phyloP scores from a whole-genome alignment of 2,329 filamentous ascomycete species.

The Cytospora leucostoma region DNA sequence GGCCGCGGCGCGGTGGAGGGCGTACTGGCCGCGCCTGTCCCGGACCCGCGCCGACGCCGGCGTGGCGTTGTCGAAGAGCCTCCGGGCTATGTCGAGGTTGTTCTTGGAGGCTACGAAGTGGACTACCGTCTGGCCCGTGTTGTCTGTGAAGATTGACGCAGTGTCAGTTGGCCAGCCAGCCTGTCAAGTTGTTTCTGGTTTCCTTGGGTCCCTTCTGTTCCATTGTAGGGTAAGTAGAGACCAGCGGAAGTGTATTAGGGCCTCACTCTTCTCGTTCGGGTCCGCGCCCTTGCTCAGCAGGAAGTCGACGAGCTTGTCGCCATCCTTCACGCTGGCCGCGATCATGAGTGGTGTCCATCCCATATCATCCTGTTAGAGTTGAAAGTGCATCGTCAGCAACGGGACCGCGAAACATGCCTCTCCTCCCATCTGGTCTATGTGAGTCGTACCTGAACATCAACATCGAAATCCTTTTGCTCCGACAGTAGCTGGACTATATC shows the following conservation, averaged over 20 bases:
- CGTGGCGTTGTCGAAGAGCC: conserved; percentile 70
- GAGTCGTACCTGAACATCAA: conserved; percentile 69
- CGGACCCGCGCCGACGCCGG: conserved; percentile 75
- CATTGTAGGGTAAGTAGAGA: neutral
- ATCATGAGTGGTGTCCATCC: conserved; percentile 89
- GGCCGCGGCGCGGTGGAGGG: conserved; percentile 89
- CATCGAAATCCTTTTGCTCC: conserved; percentile 73
- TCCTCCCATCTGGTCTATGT: neutral
- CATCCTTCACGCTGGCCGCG: conserved; percentile 71
- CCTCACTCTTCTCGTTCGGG: conserved; percentile 69
- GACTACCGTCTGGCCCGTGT: conserved; percentile 76
- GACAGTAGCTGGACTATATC: conserved; percentile 74
- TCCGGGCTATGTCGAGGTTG: conserved; percentile 78
- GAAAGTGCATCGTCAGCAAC: conserved; percentile 1
- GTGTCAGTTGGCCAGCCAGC: conserved; percentile 26
- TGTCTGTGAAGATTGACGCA: conserved; percentile 46
- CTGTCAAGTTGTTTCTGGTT: neutral
- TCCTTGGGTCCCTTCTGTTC: neutral
- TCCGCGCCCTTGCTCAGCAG: conserved; percentile 71
- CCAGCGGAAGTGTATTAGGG: too few relatives aligned
- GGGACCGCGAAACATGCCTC: neutral
- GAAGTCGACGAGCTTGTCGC: conserved; percentile 66
- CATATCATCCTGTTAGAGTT: conserved; percentile 61
- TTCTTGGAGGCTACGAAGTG: conserved; percentile 92
- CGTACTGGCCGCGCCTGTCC: conserved; percentile 84